Base-by-base conservation (phyloP, 169 alveolate species). In the Plasmodium yoelii region DNA sequence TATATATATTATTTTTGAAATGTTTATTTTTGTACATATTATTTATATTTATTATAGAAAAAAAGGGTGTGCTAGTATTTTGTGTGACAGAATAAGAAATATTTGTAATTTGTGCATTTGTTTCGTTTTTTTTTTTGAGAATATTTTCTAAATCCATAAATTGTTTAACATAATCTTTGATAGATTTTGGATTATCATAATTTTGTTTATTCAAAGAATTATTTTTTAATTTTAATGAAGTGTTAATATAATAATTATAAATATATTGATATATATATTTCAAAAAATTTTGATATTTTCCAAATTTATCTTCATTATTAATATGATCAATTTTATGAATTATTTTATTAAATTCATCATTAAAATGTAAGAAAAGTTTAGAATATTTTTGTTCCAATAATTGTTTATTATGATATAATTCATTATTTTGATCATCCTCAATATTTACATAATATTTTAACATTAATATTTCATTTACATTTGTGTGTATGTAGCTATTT, bases 381-480 rank as follows among this genome's bases (percentile, higher is more conserved):
- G 77, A 51, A 64, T 51, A 77, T 53, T 77, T 61, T 22, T 68
- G 57, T 13, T 77, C 57, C 10, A 46, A 9, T 24, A 77, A 28
- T n/a, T 59, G 60, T 3, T 73, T 47, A 1, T 46, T 59, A 10
- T 51, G 22, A 9, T 77, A 7, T n/a, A 18, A 2, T 19, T 67
- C 73, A 15, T 18, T 60, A 22, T 6, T 4, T 15, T 56, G 39
- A 60, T 46, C 46, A n/a, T 12, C 44, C 3, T 82, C 90, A 53
- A 69, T 13, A 57, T 70, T 86, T 46, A 86, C 2, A 64, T 63
- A 86, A 70, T 86, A 86, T 51, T 86, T 86, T 61, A 86, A 24
- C 68, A 86, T 49, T 15, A 86, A 51, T 5, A 86, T 60, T 72
- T 86, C 91, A 63, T 51, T 70, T n/a, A 39, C 47, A 70, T 70